A percentile compares a stretch with the other conserved stretches of the same genome.
Conservation (phyloP, 2,329 filamentous ascomycete species). For the Trichophyton schoenleinii region DNA sequence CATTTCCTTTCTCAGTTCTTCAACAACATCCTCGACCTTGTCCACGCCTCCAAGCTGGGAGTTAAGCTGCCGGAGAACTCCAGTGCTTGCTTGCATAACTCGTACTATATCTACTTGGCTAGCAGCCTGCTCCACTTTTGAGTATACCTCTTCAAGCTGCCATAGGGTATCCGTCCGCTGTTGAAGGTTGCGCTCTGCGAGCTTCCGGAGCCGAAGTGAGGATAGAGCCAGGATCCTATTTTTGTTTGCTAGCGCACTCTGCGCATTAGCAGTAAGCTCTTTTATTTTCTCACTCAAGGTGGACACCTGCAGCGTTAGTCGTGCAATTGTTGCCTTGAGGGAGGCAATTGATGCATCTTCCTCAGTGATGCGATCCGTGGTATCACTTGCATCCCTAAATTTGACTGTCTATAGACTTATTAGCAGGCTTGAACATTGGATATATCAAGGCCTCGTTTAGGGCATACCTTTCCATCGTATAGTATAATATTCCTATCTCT, state of each 20-base stretch:
- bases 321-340: slow-evolving; percentile 58
- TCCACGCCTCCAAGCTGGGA: slow-evolving; percentile 64
- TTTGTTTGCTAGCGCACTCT: slow-evolving; percentile 57
- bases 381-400: slow-evolving; percentile 47
- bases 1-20: slow-evolving; percentile 67
- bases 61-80: slow-evolving; percentile 61
- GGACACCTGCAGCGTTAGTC: slow-evolving; percentile 55
- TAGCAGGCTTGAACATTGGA: slow-evolving; percentile 7
- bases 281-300: slow-evolving; percentile 46
- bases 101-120: slow-evolving; percentile 74
- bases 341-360: slow-evolving; percentile 75
- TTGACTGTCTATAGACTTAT: slow-evolving; percentile 52
- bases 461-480: slow-evolving; percentile 35
- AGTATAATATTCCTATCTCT: slow-evolving; percentile 48
- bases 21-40: slow-evolving; percentile 62
- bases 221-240: slow-evolving; percentile 65
- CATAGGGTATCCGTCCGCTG: slow-evolving; percentile 59
- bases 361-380: slow-evolving; percentile 47
- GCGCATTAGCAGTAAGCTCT: slow-evolving; percentile 45
- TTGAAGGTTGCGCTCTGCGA: slow-evolving; percentile 60
- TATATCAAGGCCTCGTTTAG: slow-evolving; percentile 3
- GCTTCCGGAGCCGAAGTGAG: slow-evolving; percentile 69
- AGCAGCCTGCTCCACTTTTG: slow-evolving; percentile 72
- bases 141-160: slow-evolving; percentile 72
- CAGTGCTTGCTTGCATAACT: slow-evolving; percentile 67